phyloP scores from a whole-genome alignment of 2,329 filamentous ascomycete species.

The Colletotrichum simmondsii region DNA sequence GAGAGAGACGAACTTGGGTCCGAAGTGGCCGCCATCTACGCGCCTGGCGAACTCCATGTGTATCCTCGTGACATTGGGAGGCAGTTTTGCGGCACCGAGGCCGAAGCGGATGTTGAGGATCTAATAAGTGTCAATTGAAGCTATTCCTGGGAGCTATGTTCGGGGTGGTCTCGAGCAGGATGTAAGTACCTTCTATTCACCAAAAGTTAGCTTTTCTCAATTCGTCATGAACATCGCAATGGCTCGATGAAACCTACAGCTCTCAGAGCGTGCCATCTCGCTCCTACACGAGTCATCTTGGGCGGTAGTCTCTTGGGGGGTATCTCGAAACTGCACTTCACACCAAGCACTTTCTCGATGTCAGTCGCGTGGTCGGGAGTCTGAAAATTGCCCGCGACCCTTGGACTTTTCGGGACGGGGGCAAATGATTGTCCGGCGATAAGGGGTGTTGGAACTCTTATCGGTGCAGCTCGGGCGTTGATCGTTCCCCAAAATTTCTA shows the following conservation, averaged over 20 bases:
- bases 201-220: constrained; percentile 20
- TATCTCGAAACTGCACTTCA: not conserved
- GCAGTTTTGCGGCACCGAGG: constrained; percentile 84
- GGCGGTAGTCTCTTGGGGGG: constrained; percentile 24
- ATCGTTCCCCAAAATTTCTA: not conserved
- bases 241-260: constrained; percentile 63
- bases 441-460: constrained; percentile 14
- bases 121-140: constrained; percentile 56
- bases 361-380: constrained; percentile 26
- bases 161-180: not conserved
- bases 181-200: constrained; percentile 34
- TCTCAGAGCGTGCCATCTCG: constrained; percentile 79
- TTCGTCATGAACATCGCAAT: not conserved
- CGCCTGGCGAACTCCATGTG: constrained; percentile 76
- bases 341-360: not conserved
- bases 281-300: constrained; percentile 56
- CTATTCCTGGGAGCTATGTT: not conserved
- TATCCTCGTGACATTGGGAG: constrained; percentile 79
- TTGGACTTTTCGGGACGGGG: constrained; percentile 25
- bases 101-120: constrained; percentile 81
- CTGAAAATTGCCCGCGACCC: constrained; percentile 35
- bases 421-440: constrained; percentile 23
- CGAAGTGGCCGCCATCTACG: constrained; percentile 75
- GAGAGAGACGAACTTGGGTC: constrained; percentile 69
- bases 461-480: constrained; percentile 2